These are phyloP conservation scores for Ganoderma sp. DNA, from an alignment of 1,284 basidiomycete species.

Conservation along the genomic window DNA sequence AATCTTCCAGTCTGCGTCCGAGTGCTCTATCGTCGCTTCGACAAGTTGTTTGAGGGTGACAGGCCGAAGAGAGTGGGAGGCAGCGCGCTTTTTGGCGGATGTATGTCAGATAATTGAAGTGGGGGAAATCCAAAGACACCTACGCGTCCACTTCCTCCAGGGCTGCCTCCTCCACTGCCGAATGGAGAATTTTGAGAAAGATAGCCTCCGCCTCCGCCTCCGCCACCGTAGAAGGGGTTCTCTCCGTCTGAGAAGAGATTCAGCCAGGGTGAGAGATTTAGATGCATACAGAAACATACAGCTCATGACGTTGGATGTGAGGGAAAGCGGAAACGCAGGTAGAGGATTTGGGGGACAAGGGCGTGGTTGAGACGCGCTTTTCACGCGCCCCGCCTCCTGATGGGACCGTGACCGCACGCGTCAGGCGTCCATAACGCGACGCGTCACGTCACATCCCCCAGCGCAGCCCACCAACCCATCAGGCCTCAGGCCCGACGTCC, in stretches of 20 bases:
- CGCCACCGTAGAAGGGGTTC: slow-evolving; percentile 46
- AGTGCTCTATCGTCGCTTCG: slow-evolving; percentile 81
- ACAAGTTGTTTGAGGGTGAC: slow-evolving; percentile 85
- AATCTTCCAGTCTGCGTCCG: slow-evolving; percentile 88
- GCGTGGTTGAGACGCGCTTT: background rate
- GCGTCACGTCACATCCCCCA: slow-evolving; percentile 20
- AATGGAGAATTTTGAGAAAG: slow-evolving; percentile 52
- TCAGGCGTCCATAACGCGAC: slow-evolving; percentile 16
- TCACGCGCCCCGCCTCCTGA: background rate
- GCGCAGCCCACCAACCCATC: no score
- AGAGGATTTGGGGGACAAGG: background rate
- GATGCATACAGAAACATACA: slow-evolving; percentile 9
- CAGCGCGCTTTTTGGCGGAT: slow-evolving; percentile 30
- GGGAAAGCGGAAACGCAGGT: background rate
- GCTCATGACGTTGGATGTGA: slow-evolving; percentile 48
- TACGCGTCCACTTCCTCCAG: slow-evolving; percentile 42
- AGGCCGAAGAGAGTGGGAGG: slow-evolving; percentile 78
- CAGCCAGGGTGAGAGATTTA: background rate
- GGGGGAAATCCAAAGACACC: slow-evolving; percentile 4
- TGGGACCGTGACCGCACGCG: slow-evolving; percentile 31
- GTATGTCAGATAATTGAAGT: background rate
- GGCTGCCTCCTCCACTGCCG: slow-evolving; percentile 50
- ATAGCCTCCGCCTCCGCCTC: slow-evolving; percentile 46
- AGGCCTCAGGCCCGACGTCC: no score
- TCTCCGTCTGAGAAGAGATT: slow-evolving; percentile 31